Percentiles rank a stretch among this genome's conserved stretches.
Conservation (phyloP, 2,329 filamentous ascomycete genomes). For the Fusarium ramigenum region DNA sequence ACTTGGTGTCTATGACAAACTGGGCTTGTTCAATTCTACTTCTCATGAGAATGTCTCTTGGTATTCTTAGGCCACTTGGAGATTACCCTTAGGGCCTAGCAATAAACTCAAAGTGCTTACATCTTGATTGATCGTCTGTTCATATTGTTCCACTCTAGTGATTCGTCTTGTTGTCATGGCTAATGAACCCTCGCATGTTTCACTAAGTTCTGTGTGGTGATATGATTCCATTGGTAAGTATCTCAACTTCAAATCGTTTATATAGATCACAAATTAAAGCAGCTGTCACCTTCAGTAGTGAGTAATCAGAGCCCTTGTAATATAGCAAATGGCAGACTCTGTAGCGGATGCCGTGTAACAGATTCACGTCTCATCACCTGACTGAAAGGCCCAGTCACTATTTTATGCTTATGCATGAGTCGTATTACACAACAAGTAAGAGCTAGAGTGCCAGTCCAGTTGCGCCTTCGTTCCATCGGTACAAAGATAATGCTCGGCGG, state of each 20-base stretch:
- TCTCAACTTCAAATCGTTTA: not conserved
- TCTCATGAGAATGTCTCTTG: not conserved
- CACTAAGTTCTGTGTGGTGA: not conserved
- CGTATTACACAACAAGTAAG: fast-evolving
- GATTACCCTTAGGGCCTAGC: not conserved
- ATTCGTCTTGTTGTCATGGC: not conserved
- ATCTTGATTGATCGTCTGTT: fast-evolving
- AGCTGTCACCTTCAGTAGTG: fast-evolving
- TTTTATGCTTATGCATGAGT: not conserved
- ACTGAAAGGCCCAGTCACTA: not conserved
- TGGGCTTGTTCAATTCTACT: not conserved
- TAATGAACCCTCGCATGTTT: not conserved
- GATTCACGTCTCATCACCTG: not conserved
- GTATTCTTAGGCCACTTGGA: not conserved
- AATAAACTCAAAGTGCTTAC: not conserved
- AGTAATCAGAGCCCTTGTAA: not conserved
- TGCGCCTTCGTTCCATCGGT: not conserved
- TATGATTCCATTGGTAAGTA: fast-evolving
- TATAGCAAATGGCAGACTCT: fast-evolving
- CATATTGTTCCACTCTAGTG: fast-evolving
- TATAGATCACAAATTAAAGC: not conserved
- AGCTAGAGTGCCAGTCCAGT: not conserved
- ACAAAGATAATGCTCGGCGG: not conserved
- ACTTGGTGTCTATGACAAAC: fast-evolving
- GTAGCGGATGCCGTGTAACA: fast-evolving